A percentile compares a stretch with the other conserved stretches of the same genome.
Conservation (phyloP, 2,329 filamentous ascomycete genomes). For the Parastagonospora avenae region DNA sequence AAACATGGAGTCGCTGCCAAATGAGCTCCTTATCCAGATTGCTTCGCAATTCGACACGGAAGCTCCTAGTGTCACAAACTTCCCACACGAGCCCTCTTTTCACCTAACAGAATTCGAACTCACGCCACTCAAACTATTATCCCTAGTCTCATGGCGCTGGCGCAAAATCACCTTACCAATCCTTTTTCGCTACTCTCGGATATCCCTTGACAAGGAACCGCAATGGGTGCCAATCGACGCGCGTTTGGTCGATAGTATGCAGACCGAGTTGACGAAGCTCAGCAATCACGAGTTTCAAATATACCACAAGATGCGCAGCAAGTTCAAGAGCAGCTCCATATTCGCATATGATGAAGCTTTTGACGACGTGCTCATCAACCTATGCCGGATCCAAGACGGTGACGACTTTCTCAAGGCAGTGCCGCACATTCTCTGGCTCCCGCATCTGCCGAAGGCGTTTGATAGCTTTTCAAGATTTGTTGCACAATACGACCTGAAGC, state of each 20-base stretch:
- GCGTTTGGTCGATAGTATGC: constrained; percentile 41
- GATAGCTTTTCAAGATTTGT: constrained; percentile 25
- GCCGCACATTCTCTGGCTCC: constrained; percentile 35
- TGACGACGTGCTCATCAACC: constrained; percentile 40
- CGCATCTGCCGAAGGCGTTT: constrained; percentile 35
- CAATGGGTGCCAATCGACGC: constrained; percentile 45
- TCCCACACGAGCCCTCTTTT: constrained; percentile 38
- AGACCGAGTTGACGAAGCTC: constrained; percentile 33
- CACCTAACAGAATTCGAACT: constrained; percentile 28
- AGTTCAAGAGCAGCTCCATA: constrained; percentile 37
- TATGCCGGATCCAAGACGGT: constrained; percentile 37
- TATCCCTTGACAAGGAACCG: constrained; percentile 32
- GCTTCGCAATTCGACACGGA: constrained; percentile 34
- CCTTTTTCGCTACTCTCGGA: constrained; percentile 37
- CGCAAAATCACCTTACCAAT: constrained; percentile 38
- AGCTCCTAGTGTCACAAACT: constrained; percentile 40
- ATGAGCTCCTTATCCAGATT: constrained; percentile 45
- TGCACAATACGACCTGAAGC: constrained; percentile 25
- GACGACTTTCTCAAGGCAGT: constrained; percentile 35
- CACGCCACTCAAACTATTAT: constrained; percentile 37
- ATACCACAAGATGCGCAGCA: constrained; percentile 39
- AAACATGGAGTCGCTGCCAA: constrained; percentile 38
- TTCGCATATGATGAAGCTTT: constrained; percentile 37
- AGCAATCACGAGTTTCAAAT: constrained; percentile 42
- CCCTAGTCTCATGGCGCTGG: constrained; percentile 39